A percentile compares a stretch with the other conserved stretches of the same genome.
phyloP scores from a whole-genome alignment of 1,284 basidiomycete species.

The Ganoderma meredithae region DNA sequence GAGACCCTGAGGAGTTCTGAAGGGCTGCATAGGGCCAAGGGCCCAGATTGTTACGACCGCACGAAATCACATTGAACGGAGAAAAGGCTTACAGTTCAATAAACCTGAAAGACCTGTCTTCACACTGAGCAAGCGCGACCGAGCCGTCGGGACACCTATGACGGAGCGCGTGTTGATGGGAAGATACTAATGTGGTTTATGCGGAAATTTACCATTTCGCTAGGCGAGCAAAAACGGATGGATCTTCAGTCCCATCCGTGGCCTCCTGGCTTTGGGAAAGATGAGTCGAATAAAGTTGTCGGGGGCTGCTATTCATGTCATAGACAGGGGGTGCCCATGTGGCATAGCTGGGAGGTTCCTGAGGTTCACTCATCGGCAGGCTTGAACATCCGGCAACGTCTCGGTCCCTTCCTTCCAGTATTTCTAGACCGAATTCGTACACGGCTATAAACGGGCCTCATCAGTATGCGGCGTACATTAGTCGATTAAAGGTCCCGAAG shows the following conservation, averaged over 20 bases:
- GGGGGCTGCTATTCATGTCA: constrained; percentile 19
- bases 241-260: constrained; percentile 1
- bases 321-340: constrained; percentile 27
- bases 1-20: constrained; percentile 29
- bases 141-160: constrained; percentile 75
- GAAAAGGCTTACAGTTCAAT: constrained; percentile 47
- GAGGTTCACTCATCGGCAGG: background rate
- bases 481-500: background rate
- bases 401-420: background rate
- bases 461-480: background rate
- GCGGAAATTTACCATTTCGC: constrained; percentile 55
- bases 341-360: background rate
- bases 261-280: background rate
- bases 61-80: background rate
- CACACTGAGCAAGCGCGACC: constrained; percentile 63
- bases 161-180: constrained; percentile 15
- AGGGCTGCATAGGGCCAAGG: constrained; percentile 22
- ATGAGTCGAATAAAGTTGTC: constrained; percentile 15
- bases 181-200: background rate
- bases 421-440: background rate
- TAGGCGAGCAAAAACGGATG: constrained; percentile 49
- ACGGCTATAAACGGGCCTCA: background rate
- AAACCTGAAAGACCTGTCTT: constrained; percentile 62
- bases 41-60: background rate
- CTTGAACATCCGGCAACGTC: background rate